These are phyloP conservation scores for Meredithiella fracta DNA, from an alignment of 2,329 filamentous ascomycete genomes.

Conservation along the genomic window DNA sequence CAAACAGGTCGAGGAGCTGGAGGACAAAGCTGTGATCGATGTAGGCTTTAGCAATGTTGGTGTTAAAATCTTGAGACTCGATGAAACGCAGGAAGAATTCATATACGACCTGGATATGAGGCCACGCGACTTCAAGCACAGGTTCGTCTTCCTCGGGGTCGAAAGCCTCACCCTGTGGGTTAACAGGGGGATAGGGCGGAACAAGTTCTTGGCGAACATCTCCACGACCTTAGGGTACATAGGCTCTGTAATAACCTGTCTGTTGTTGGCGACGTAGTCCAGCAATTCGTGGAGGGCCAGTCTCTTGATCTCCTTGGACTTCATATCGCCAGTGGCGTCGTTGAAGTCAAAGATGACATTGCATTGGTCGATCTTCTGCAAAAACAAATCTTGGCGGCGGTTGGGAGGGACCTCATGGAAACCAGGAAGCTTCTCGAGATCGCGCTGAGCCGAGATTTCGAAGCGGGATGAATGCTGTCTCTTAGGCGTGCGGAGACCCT, in stretches of 20 bases:
- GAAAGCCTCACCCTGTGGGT: constrained; percentile 94
- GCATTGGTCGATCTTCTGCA: constrained; percentile 99
- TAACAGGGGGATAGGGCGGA: constrained; percentile 95
- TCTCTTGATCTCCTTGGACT: constrained; percentile 98
- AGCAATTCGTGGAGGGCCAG: constrained; percentile 87
- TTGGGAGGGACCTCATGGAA: constrained; percentile 97
- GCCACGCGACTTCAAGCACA: constrained; percentile 95
- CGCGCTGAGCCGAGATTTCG: constrained; percentile 90
- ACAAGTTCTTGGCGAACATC: constrained; percentile 98
- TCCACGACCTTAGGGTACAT: constrained; percentile 98
- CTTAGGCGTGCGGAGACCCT: constrained; percentile 87
- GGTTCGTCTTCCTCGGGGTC: constrained; percentile 98
- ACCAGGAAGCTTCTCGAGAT: constrained; percentile 90
- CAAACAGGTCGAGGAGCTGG: constrained; percentile 91
- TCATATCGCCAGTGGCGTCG: constrained; percentile 95
- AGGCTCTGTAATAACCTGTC: constrained; percentile 93
- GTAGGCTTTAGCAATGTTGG: constrained; percentile 96
- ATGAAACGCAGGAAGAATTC: constrained; percentile 99
- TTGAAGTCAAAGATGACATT: constrained; percentile 99
- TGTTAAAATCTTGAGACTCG: constrained; percentile 99
- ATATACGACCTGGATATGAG: constrained; percentile 97
- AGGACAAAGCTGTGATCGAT: constrained; percentile 97
- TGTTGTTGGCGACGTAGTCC: constrained; percentile 96
- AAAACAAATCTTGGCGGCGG: constrained; percentile 87
- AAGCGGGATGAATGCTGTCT: constrained; percentile 95